phyloP scores from a whole-genome alignment of 148 eudicot species.

The Hydrangea macrophylla region DNA sequence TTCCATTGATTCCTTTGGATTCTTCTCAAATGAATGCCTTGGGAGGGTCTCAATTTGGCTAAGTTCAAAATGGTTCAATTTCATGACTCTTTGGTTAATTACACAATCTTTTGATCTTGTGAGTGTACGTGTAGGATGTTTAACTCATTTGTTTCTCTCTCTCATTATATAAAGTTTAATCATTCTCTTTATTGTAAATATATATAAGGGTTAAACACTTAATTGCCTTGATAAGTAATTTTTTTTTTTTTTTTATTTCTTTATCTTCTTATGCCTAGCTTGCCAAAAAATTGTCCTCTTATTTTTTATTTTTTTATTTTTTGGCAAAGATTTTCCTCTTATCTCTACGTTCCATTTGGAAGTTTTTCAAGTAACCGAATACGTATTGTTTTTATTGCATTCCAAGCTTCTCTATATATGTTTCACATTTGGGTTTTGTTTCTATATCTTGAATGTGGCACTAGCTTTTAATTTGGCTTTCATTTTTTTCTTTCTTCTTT shows the following conservation, averaged over 20 bases:
- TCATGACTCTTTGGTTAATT: not conserved
- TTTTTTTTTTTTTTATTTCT: not conserved
- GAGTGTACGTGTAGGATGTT: not conserved
- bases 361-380: slow-evolving; percentile 11
- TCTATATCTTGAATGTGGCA: slow-evolving; percentile 5
- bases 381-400: not conserved
- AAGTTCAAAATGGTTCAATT: not conserved
- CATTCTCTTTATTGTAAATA: not conserved
- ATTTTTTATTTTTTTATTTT: no score
- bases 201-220: not conserved
- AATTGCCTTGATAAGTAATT: not conserved
- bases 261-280: not conserved
- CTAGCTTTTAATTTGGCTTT: not conserved
- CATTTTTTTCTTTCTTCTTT: not conserved
- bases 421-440: not conserved
- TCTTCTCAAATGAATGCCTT: slow-evolving; percentile 31
- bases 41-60: slow-evolving; percentile 22
- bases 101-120: not conserved
- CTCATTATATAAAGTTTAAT: not conserved
- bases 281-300: no score
- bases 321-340: not conserved
- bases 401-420: not conserved
- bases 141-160: not conserved
- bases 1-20: slow-evolving; percentile 41
- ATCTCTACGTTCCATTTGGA: slow-evolving; percentile 15